Evolutionary conservation across 2,329 filamentous ascomycete genomes (phyloP).

Genomic region (Trichoderma atroviride): DNA sequence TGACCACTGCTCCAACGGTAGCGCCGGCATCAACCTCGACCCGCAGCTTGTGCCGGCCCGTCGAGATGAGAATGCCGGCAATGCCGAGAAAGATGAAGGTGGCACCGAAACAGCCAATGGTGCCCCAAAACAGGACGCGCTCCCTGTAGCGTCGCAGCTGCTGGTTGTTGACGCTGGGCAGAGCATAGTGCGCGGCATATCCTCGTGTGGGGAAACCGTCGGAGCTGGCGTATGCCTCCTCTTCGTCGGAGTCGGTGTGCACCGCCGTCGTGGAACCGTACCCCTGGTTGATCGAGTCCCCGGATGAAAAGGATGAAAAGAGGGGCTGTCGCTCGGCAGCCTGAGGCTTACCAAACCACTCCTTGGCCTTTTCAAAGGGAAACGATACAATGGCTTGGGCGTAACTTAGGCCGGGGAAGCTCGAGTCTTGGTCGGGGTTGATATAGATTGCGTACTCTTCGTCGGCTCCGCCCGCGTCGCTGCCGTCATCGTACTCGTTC

Average conservation of each 20-base stretch:
- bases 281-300: constrained; percentile 32
- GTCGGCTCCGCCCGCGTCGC: constrained; percentile 63
- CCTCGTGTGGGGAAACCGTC: constrained; percentile 53
- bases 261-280: constrained; percentile 36
- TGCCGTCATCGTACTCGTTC: constrained; percentile 86
- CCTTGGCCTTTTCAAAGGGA: constrained; percentile 55
- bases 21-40: constrained; percentile 76
- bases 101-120: constrained; percentile 57
- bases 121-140: constrained; percentile 56
- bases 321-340: constrained; percentile 33
- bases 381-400: constrained; percentile 55
- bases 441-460: constrained; percentile 74
- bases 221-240: constrained; percentile 56
- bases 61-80: constrained; percentile 65
- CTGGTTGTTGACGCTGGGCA: constrained; percentile 57
- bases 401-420: constrained; percentile 65
- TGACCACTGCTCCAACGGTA: constrained; percentile 68
- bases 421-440: constrained; percentile 64
- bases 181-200: constrained; percentile 58
- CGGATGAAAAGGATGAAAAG: constrained; percentile 27
- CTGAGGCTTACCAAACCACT: constrained; percentile 49
- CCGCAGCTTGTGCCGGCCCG: constrained; percentile 67
- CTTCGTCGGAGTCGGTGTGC: constrained; percentile 47
- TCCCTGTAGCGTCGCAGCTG: constrained; percentile 55
- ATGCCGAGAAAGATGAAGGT: constrained; percentile 67